These are phyloP conservation scores for Boletus rubescentipes DNA, from an alignment of 768 basidiomycete genomes.

Conservation along the genomic window DNA sequence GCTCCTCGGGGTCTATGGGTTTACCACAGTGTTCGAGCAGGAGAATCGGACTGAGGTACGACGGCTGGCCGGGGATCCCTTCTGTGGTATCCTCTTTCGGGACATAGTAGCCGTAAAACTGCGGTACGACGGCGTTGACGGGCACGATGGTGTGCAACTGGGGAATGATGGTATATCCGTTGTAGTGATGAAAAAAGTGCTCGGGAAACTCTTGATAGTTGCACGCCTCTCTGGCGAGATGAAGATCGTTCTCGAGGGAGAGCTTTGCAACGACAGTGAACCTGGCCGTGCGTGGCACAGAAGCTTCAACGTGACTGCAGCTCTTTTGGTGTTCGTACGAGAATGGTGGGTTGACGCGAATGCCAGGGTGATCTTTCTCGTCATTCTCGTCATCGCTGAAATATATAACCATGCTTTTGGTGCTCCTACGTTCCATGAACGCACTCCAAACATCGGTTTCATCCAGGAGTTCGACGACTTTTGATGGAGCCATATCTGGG, in stretches of 20 bases:
- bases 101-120: constrained; percentile 63
- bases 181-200: constrained; percentile 28
- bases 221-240: constrained; percentile 33
- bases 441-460: neutral
- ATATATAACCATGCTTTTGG: too few species aligned
- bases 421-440: neutral
- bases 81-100: constrained; percentile 8
- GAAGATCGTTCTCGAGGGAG: constrained; percentile 37
- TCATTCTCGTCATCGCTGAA: neutral
- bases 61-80: too few species aligned
- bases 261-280: constrained; percentile 48
- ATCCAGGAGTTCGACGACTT: neutral
- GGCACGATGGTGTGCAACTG: constrained; percentile 44
- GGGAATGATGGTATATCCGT: constrained; percentile 22
- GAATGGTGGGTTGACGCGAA: constrained; percentile 18
- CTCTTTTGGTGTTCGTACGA: constrained; percentile 8
- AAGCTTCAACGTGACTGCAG: constrained; percentile 7
- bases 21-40: constrained; percentile 49
- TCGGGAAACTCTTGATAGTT: constrained; percentile 30
- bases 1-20: constrained; percentile 27
- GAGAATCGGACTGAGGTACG: constrained; percentile 41
- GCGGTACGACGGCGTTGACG: constrained; percentile 52
- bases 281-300: constrained; percentile 30
- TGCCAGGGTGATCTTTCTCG: neutral
- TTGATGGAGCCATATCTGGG: neutral